A percentile compares a stretch with the other conserved stretches of the same genome.
Evolutionary conservation across 257 asterid species (phyloP).

Genomic region (Nyctanthes arbortristis): DNA sequence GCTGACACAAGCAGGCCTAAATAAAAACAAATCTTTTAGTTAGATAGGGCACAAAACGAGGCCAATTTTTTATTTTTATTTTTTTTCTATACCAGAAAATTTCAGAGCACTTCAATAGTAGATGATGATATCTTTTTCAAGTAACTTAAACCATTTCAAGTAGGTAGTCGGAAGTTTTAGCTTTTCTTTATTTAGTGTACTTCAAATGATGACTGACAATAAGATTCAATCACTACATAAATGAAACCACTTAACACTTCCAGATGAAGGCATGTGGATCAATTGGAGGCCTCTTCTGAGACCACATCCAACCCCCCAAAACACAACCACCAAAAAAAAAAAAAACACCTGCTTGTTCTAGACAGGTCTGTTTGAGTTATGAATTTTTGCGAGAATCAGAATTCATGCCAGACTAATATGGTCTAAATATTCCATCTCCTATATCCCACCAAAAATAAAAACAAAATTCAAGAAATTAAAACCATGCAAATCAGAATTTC

Average conservation of each 20-base stretch:
- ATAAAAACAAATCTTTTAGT: not conserved
- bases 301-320: not conserved
- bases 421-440: not conserved
- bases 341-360: too few species aligned
- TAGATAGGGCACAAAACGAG: not conserved
- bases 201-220: not conserved
- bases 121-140: not conserved
- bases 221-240: not conserved
- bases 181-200: not conserved
- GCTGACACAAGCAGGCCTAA: not conserved
- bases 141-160: not conserved
- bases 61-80: not conserved
- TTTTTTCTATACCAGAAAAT: not conserved
- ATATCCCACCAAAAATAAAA: not conserved
- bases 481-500: not conserved
- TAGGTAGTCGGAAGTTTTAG: not conserved
- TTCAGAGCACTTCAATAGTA: not conserved
- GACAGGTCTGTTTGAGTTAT: not conserved
- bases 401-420: not conserved
- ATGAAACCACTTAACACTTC: not conserved
- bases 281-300: not conserved
- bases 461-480: not conserved
- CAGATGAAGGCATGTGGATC: not conserved
- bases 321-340: too few species aligned
- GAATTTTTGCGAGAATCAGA: not conserved